Percentiles rank a stretch among this genome's conserved stretches.
phyloP scores from a whole-genome alignment of 495 filamentous ascomycete species.

The Aspergillus cristatus region DNA sequence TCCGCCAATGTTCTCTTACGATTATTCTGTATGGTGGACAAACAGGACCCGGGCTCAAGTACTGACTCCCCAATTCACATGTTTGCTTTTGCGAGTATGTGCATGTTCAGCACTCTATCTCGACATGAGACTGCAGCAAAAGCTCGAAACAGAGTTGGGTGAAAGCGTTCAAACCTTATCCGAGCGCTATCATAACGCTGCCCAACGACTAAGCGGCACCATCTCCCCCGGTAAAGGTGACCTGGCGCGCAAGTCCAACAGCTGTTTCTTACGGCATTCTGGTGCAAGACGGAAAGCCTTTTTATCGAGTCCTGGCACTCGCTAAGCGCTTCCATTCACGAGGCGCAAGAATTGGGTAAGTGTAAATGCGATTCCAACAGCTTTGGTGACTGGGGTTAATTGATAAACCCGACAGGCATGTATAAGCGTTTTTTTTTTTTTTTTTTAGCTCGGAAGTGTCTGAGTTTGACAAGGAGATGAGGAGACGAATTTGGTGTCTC shows the following conservation, averaged over 20 bases:
- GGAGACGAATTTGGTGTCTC: conserved; percentile 29
- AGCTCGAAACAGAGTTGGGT: conserved; percentile 39
- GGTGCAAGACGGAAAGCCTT: conserved; percentile 43
- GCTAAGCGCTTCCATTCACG: conserved; percentile 34
- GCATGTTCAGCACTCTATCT: conserved; percentile 42
- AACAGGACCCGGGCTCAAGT: conserved; percentile 16
- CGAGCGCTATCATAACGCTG: conserved; percentile 31
- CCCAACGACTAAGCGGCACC: conserved; percentile 34
- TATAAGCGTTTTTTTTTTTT: conserved; percentile 28
- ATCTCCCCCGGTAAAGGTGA: conserved; percentile 39
- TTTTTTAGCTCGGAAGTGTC: conserved; percentile 22
- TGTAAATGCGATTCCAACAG: not conserved
- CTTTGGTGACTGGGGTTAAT: not conserved
- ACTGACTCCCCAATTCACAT: conserved; percentile 37
- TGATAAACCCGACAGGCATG: conserved; percentile 23
- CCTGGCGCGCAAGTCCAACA: conserved; percentile 41
- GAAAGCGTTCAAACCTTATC: conserved; percentile 28
- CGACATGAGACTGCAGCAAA: conserved; percentile 22
- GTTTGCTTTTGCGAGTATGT: conserved; percentile 42
- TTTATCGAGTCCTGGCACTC: conserved; percentile 46
- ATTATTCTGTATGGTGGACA: conserved; percentile 43
- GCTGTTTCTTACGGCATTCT: conserved; percentile 40
- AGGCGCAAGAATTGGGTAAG: conserved; percentile 43
- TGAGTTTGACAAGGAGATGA: conserved; percentile 33
- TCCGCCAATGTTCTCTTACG: conserved; percentile 34